Evolutionary conservation across 306 rosid species (phyloP).

Genomic region (Prunus fruticosa): DNA sequence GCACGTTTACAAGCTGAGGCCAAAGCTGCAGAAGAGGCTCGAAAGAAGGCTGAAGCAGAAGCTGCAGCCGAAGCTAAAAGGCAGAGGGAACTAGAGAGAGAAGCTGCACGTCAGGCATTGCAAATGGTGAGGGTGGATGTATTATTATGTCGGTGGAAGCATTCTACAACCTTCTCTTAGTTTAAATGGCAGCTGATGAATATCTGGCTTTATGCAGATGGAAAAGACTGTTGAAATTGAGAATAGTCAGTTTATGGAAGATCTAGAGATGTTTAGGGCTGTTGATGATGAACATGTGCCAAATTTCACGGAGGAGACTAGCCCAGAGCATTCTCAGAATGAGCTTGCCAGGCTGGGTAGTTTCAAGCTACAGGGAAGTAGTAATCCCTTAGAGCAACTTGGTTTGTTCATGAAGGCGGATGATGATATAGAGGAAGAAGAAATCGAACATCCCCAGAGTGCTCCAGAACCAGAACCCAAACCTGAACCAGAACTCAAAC

Average conservation of each 20-base stretch:
- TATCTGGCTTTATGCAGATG: slow-evolving; percentile 46
- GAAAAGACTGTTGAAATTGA: slow-evolving; percentile 90
- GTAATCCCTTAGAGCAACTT: slow-evolving; percentile 70
- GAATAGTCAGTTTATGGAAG: slow-evolving; percentile 74
- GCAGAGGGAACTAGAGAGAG: slow-evolving; percentile 83
- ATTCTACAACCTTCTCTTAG: slow-evolving; percentile 1
- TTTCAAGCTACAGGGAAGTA: slow-evolving; percentile 59
- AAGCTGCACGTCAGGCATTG: slow-evolving; percentile 92
- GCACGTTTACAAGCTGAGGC: slow-evolving; percentile 95
- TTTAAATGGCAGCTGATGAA: slow-evolving; percentile 15
- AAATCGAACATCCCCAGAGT: slow-evolving; percentile 25
- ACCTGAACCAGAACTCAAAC: not conserved
- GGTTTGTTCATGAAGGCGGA: slow-evolving; percentile 82
- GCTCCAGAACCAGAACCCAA: slow-evolving; percentile 27
- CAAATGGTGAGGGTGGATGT: slow-evolving; percentile 48
- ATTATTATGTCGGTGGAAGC: not conserved
- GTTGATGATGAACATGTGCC: slow-evolving; percentile 41
- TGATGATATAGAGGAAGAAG: slow-evolving; percentile 82
- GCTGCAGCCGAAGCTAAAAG: slow-evolving; percentile 81
- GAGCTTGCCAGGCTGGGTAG: slow-evolving; percentile 45
- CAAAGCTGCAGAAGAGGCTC: slow-evolving; percentile 92
- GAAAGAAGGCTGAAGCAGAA: slow-evolving; percentile 66
- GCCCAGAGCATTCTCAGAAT: slow-evolving; percentile 47
- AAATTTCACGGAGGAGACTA: slow-evolving; percentile 53
- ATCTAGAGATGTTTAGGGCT: slow-evolving; percentile 76